A percentile compares a stretch with the other conserved stretches of the same genome.
Evolutionary conservation across 257 asterid species (phyloP).

Genomic region (Primulina huaijiensis): DNA sequence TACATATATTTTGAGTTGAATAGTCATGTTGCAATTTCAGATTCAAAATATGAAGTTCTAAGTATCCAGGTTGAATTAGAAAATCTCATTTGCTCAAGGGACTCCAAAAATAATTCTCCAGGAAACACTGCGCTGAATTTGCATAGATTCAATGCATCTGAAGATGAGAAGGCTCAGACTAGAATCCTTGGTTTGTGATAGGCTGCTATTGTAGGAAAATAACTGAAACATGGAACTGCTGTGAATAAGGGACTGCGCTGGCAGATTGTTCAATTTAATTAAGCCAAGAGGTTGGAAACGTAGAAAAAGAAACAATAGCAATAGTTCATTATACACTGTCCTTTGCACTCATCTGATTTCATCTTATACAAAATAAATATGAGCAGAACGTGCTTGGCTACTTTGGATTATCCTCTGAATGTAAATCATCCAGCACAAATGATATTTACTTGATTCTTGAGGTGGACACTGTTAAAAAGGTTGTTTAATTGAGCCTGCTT

Average conservation of each 20-base stretch:
- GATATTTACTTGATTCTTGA: constrained; percentile 3
- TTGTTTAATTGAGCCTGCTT: constrained; percentile 3
- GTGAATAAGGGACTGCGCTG: constrained; percentile 5
- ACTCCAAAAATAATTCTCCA: constrained; percentile 8
- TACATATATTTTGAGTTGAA: constrained; percentile 7
- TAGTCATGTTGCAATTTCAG: constrained; percentile 14
- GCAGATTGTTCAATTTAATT: not conserved
- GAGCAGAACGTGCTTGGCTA: not conserved
- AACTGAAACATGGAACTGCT: constrained; percentile 3
- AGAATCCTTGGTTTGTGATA: not conserved
- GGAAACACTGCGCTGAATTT: constrained; percentile 3
- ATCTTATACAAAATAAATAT: too few species aligned
- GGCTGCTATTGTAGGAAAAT: not conserved
- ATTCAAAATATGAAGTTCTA: constrained; percentile 17
- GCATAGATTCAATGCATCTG: not conserved
- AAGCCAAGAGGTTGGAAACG: constrained; percentile 5
- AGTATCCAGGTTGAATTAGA: constrained; percentile 13
- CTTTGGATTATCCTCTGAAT: constrained; percentile 8
- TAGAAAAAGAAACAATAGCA: too few species aligned
- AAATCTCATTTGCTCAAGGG: not conserved
- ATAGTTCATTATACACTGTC: too few species aligned
- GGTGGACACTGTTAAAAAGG: constrained; percentile 12
- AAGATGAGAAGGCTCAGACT: not conserved
- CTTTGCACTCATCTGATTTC: too few species aligned
- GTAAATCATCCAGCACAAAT: constrained; percentile 11